phyloP scores from a whole-genome alignment of 2,329 filamentous ascomycete species.

The Monosporascus ibericus region DNA sequence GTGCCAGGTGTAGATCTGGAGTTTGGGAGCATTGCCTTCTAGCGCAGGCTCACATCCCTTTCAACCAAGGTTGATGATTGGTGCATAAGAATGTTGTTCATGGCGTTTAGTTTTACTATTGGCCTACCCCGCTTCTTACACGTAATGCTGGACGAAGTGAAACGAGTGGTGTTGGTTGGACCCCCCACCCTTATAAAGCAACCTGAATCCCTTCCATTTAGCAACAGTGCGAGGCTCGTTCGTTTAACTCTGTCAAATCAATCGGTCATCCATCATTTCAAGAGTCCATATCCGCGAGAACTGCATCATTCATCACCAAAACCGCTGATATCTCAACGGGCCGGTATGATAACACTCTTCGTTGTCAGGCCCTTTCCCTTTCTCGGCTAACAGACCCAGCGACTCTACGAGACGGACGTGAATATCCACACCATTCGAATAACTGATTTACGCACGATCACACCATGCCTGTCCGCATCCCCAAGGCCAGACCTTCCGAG shows the following conservation, averaged over 20 bases:
- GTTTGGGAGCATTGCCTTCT: not conserved
- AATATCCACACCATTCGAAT: conserved; percentile 10
- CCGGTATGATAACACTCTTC: not conserved
- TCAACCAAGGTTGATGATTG: conserved; percentile 16
- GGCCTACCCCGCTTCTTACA: conserved; percentile 25
- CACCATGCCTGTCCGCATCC: conserved; percentile 47
- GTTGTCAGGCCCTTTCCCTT: not conserved
- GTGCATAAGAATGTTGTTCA: conserved; percentile 15
- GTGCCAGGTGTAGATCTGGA: not conserved
- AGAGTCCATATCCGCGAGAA: too few relatives aligned
- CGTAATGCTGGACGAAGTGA: not conserved
- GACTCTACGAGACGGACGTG: conserved; percentile 4
- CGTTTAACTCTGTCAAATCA: conserved; percentile 2
- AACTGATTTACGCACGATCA: conserved; percentile 6
- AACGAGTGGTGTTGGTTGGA: not conserved
- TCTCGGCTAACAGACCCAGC: conserved; percentile 4
- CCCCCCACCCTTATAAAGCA: conserved; percentile 10
- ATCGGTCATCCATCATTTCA: not conserved
- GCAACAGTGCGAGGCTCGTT: not conserved
- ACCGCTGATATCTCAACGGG: not conserved
- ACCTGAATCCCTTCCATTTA: conserved; percentile 1
- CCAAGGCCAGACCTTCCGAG: conserved; percentile 42
- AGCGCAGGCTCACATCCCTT: conserved; percentile 11
- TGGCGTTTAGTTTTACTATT: conserved; percentile 14
- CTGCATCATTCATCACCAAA: not conserved